phyloP scores from a whole-genome alignment of 2,329 filamentous ascomycete genomes.

The Dactylellina haptotyla region DNA sequence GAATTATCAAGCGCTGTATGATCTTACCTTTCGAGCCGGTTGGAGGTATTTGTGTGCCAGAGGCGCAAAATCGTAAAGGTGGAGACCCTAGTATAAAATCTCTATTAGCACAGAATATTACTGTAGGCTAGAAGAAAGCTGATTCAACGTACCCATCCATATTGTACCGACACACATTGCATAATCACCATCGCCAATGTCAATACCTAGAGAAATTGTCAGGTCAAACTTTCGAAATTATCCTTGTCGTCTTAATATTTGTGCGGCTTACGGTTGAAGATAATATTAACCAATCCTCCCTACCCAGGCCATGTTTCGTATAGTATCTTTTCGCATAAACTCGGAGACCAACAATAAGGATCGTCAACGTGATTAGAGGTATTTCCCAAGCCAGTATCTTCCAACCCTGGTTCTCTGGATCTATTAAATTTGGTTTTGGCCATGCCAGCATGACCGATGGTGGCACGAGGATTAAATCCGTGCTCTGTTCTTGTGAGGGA shows the following conservation, averaged over 20 bases:
- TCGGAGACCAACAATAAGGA: slow-evolving; percentile 40
- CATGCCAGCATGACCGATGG: slow-evolving; percentile 50
- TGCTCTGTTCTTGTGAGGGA: background rate
- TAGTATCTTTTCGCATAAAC: slow-evolving; percentile 43
- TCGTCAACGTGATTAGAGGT: slow-evolving; percentile 37
- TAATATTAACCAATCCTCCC: slow-evolving; percentile 49
- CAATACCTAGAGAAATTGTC: slow-evolving; percentile 14
- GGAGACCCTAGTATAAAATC: slow-evolving; percentile 23
- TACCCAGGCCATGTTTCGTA: slow-evolving; percentile 42
- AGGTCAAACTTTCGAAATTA: no score
- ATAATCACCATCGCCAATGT: slow-evolving; percentile 18
- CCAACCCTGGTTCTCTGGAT: slow-evolving; percentile 44
- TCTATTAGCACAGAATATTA: slow-evolving; percentile 7
- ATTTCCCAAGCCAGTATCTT: slow-evolving; percentile 46
- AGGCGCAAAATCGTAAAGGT: slow-evolving; percentile 47
- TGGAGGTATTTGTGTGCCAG: slow-evolving; percentile 22
- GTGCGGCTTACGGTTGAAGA: slow-evolving; percentile 25
- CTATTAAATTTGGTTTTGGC: slow-evolving; percentile 40
- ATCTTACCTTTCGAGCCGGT: slow-evolving; percentile 40
- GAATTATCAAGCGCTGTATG: background rate
- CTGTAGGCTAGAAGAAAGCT: background rate
- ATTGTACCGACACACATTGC: slow-evolving; percentile 34
- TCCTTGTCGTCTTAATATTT: background rate
- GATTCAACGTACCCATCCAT: slow-evolving; percentile 28
- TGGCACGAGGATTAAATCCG: slow-evolving; percentile 37